Conservation (phyloP, 106 monocot species). For the Vanilla planifolia region DNA sequence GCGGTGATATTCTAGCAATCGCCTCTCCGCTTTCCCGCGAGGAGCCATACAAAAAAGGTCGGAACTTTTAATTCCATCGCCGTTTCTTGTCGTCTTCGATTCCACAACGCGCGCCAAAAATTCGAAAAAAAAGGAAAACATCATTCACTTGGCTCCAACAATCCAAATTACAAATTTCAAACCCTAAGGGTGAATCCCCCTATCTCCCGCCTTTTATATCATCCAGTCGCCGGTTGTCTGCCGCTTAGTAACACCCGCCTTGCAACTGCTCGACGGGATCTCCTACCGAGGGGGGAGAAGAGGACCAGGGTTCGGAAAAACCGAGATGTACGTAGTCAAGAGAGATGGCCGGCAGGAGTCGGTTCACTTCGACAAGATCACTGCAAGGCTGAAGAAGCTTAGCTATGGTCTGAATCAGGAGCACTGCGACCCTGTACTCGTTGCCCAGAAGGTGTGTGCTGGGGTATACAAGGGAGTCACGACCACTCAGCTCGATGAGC, state of each 20-base stretch:
- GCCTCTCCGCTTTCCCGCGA: background rate
- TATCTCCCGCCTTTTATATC: background rate
- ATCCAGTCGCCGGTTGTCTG: background rate
- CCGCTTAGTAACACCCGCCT: too few species aligned
- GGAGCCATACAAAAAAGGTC: background rate
- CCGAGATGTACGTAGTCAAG: constrained; percentile 83
- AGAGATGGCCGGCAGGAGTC: constrained; percentile 66
- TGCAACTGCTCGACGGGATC: constrained; percentile 34
- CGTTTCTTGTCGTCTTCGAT: background rate
- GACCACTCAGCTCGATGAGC: constrained; percentile 57
- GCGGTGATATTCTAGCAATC: too few species aligned
- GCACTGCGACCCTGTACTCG: constrained; percentile 62
- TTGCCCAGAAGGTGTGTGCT: constrained; percentile 72
- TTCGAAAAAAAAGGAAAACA: background rate
- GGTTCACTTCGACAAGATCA: constrained; percentile 98
- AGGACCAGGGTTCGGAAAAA: background rate
- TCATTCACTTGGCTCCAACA: too few species aligned
- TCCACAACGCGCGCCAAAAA: background rate
- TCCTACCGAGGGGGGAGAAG: background rate
- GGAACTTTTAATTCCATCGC: too few species aligned
- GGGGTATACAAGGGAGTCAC: constrained; percentile 60
- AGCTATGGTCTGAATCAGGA: constrained; percentile 51
- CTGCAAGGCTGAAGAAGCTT: constrained; percentile 86
- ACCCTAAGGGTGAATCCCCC: background rate
- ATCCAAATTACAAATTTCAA: background rate